Percentiles rank a stretch among this genome's conserved stretches.
phyloP scores from a whole-genome alignment of 768 basidiomycete genomes.

The Russula abietina region DNA sequence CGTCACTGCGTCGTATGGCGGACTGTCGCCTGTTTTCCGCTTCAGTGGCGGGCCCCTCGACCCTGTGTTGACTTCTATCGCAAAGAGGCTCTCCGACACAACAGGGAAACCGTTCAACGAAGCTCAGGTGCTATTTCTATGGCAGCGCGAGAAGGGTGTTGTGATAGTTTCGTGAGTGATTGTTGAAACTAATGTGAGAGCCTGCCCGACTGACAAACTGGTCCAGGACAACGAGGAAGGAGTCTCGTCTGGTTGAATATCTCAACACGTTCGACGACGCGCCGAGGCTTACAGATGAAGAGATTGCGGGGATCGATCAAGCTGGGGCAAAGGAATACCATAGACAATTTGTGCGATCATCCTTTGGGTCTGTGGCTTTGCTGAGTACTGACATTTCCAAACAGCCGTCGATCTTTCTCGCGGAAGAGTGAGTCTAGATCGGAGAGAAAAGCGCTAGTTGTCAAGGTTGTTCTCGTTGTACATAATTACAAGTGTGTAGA shows the following conservation, averaged over 20 bases:
- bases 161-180: slow-evolving; percentile 32
- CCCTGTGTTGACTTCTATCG: slow-evolving; percentile 34
- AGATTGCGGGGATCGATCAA: slow-evolving; percentile 29
- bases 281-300: slow-evolving; percentile 30
- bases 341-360: slow-evolving; percentile 28
- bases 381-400: neutral
- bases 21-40: slow-evolving; percentile 36
- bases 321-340: slow-evolving; percentile 30
- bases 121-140: slow-evolving; percentile 32
- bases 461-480: neutral
- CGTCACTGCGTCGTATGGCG: slow-evolving; percentile 37
- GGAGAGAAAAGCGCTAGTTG: neutral
- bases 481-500: neutral
- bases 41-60: slow-evolving; percentile 37
- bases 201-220: neutral
- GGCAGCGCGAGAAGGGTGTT: slow-evolving; percentile 32
- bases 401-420: neutral
- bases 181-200: neutral
- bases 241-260: slow-evolving; percentile 43
- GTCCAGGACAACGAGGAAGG: slow-evolving; percentile 37
- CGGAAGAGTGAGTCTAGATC: neutral
- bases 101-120: slow-evolving; percentile 28
- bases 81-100: slow-evolving; percentile 26
- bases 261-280: slow-evolving; percentile 40
- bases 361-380: neutral